phyloP scores from a whole-genome alignment of 1,139 yeast species.

The Geotrichum restrictum region DNA sequence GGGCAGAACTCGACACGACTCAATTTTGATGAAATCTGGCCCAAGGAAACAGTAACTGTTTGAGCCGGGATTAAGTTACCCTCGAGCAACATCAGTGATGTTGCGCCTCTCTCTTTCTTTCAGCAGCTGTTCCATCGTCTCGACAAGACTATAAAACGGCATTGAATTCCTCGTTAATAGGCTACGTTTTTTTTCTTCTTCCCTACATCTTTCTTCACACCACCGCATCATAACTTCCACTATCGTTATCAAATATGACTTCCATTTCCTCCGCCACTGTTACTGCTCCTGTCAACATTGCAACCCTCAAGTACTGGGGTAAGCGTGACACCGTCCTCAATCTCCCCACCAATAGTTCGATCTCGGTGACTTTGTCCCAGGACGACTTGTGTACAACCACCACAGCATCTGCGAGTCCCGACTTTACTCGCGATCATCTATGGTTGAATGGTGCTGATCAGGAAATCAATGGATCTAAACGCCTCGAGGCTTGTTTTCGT shows the following conservation, averaged over 20 bases:
- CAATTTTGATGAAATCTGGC: neutral
- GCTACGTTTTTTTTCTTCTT: neutral
- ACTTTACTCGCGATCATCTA: conserved; percentile 60
- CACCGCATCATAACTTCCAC: neutral
- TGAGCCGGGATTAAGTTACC: no score
- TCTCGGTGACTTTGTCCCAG: conserved; percentile 89
- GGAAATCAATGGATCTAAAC: conserved; percentile 52
- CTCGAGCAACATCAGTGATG: neutral
- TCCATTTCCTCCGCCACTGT: conserved; percentile 64
- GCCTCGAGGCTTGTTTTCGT: conserved; percentile 74
- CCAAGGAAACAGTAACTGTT: no score
- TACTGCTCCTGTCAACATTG: conserved; percentile 97
- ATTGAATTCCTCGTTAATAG: neutral
- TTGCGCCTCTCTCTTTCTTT: neutral
- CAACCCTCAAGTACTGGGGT: conserved; percentile 98
- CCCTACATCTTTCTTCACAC: neutral
- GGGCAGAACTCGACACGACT: neutral
- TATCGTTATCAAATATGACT: neutral
- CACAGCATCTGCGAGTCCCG: conserved; percentile 67
- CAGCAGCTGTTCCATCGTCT: neutral
- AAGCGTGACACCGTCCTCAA: conserved; percentile 84
- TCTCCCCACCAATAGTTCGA: conserved; percentile 91
- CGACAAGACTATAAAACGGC: neutral
- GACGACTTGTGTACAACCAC: conserved; percentile 87
- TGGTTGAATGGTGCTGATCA: conserved; percentile 79